Evolutionary conservation across 495 filamentous ascomycete species (phyloP).

Genomic region (Aspergillus saccharolyticus): DNA sequence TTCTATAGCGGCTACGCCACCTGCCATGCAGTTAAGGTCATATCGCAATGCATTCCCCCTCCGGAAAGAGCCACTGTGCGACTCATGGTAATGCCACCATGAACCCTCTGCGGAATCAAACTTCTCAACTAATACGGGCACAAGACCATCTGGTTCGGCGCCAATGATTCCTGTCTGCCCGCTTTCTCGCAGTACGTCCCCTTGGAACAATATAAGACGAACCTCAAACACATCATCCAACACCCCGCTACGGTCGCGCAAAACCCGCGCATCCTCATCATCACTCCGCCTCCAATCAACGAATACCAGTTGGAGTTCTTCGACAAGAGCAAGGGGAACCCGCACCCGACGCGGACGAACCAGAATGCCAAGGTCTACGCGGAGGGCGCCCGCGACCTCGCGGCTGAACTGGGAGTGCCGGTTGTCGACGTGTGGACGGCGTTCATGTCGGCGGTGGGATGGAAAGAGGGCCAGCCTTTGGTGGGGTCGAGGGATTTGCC

Average conservation of each 20-base stretch:
- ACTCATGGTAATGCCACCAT: slow-evolving; percentile 54
- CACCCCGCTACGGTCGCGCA: slow-evolving; percentile 66
- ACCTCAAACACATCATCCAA: slow-evolving; percentile 62
- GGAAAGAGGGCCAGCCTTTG: slow-evolving; percentile 54
- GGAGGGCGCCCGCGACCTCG: slow-evolving; percentile 62
- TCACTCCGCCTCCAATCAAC: slow-evolving; percentile 77
- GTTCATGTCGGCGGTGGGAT: slow-evolving; percentile 60
- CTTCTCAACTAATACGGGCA: slow-evolving; percentile 4
- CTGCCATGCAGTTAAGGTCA: slow-evolving; percentile 53
- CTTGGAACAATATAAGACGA: slow-evolving; percentile 63
- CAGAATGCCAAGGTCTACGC: slow-evolving; percentile 64
- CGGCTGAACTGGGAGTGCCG: slow-evolving; percentile 53
- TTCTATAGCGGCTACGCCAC: slow-evolving; percentile 62
- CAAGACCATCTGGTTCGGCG: slow-evolving; percentile 77
- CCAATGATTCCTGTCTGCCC: slow-evolving; percentile 75
- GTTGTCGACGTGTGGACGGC: slow-evolving; percentile 72
- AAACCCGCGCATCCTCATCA: slow-evolving; percentile 64
- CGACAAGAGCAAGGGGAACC: slow-evolving; percentile 47
- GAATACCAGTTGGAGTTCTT: slow-evolving; percentile 58
- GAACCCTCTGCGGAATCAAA: not conserved
- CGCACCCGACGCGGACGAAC: slow-evolving; percentile 54
- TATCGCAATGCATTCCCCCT: slow-evolving; percentile 53
- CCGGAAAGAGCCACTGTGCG: slow-evolving; percentile 53
- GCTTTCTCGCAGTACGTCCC: slow-evolving; percentile 67
- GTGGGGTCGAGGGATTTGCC: slow-evolving; percentile 48